phyloP scores from a whole-genome alignment of 768 basidiomycete species.

The Pisolithus albus region DNA sequence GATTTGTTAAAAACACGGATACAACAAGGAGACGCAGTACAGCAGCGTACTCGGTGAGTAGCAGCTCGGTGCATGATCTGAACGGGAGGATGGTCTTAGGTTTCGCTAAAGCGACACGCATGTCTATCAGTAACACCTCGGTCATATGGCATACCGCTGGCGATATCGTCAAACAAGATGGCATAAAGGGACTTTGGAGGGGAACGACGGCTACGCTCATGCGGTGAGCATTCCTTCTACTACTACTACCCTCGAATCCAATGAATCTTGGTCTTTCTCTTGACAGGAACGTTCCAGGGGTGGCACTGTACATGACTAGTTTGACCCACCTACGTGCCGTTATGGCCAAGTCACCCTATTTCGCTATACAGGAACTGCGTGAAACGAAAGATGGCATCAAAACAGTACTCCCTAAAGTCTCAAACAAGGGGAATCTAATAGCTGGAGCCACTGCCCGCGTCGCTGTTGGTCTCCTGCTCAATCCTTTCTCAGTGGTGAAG shows the following conservation, averaged over 20 bases:
- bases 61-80: too few relatives aligned
- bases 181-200: slow-evolving; percentile 74
- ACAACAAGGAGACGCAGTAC: slow-evolving; percentile 66
- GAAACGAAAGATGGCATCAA: slow-evolving; percentile 17
- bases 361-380: slow-evolving; percentile 34
- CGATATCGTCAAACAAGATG: slow-evolving; percentile 56
- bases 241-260: not conserved
- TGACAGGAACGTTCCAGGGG: slow-evolving; percentile 82
- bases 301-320: slow-evolving; percentile 86
- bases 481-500: slow-evolving; percentile 88
- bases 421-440: slow-evolving; percentile 72
- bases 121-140: slow-evolving; percentile 26
- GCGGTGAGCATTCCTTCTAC: slow-evolving; percentile 38
- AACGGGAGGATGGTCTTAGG: not conserved
- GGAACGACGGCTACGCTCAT: slow-evolving; percentile 78
- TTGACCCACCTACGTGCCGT: slow-evolving; percentile 74
- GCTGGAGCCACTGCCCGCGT: slow-evolving; percentile 82
- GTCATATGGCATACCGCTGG: slow-evolving; percentile 46
- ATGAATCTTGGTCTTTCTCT: not conserved
- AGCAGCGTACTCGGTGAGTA: slow-evolving; percentile 32
- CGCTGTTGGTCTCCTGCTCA: slow-evolving; percentile 74
- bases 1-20: slow-evolving; percentile 90
- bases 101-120: not conserved
- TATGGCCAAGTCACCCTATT: slow-evolving; percentile 69
- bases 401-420: slow-evolving; percentile 65